phyloP scores from a whole-genome alignment of 495 filamentous ascomycete genomes.

The Podospora fimiseda region DNA sequence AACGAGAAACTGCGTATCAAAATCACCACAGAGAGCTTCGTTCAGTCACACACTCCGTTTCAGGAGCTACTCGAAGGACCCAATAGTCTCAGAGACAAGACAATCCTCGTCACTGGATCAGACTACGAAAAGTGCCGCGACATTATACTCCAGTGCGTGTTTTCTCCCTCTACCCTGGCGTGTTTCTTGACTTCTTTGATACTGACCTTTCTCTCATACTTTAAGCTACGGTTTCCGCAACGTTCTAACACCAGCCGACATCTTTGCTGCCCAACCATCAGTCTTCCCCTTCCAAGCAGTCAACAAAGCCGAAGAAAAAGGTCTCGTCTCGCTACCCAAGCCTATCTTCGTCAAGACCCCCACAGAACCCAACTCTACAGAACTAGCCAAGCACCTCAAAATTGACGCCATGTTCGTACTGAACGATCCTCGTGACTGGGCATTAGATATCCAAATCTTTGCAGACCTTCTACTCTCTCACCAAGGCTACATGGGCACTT shows the following conservation, averaged over 20 bases:
- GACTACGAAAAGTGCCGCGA: slow-evolving; percentile 66
- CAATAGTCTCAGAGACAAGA: slow-evolving; percentile 50
- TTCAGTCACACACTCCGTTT: slow-evolving; percentile 93
- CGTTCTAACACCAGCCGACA: slow-evolving; percentile 80
- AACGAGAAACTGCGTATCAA: slow-evolving; percentile 67
- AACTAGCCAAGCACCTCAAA: slow-evolving; percentile 43
- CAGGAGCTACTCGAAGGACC: slow-evolving; percentile 41
- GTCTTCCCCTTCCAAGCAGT: slow-evolving; percentile 73
- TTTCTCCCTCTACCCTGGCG: neutral
- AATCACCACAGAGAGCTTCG: slow-evolving; percentile 78
- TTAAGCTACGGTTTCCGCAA: slow-evolving; percentile 66
- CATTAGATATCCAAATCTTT: slow-evolving; percentile 75
- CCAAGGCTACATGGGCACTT: slow-evolving; percentile 68
- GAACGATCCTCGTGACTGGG: slow-evolving; percentile 93
- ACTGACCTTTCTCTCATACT: no score
- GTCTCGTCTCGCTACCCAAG: slow-evolving; percentile 55
- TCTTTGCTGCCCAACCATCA: slow-evolving; percentile 61
- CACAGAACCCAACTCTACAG: neutral
- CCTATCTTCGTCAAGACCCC: slow-evolving; percentile 18
- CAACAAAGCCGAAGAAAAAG: neutral
- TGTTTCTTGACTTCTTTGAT: neutral
- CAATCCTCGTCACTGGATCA: slow-evolving; percentile 75
- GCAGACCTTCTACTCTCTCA: slow-evolving; percentile 72
- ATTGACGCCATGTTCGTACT: slow-evolving; percentile 84
- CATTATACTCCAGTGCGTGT: slow-evolving; percentile 74